Evolutionary conservation across 2,329 filamentous ascomycete species (phyloP).

Genomic region (Penicillium sp.): DNA sequence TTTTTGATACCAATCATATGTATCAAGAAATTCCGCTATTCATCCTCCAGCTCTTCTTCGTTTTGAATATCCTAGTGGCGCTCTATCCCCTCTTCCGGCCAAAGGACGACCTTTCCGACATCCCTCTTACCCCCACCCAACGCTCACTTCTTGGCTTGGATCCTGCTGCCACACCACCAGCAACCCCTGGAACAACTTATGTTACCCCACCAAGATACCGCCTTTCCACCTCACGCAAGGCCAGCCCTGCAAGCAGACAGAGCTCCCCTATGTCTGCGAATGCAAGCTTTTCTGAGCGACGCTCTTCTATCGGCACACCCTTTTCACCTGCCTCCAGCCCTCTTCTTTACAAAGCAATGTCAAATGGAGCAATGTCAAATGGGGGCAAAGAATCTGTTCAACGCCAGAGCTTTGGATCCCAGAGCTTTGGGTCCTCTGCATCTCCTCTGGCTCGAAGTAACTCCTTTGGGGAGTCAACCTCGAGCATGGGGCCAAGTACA

Average conservation of each 20-base stretch:
- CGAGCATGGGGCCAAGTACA: constrained; percentile 51
- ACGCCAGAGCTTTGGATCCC: constrained; percentile 51
- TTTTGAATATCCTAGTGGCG: constrained; percentile 69
- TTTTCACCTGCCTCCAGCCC: constrained; percentile 56
- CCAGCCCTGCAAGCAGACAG: constrained; percentile 38
- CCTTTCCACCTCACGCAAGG: constrained; percentile 60
- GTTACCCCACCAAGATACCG: constrained; percentile 85
- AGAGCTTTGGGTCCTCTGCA: constrained; percentile 32
- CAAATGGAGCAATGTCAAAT: constrained; percentile 29
- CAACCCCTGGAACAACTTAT: constrained; percentile 68
- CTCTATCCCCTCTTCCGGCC: constrained; percentile 69
- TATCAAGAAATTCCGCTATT: constrained; percentile 52
- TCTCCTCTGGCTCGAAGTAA: constrained; percentile 40
- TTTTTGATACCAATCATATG: constrained; percentile 35
- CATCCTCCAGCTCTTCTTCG: constrained; percentile 59
- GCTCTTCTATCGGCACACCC: constrained; percentile 46
- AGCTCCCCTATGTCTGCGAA: constrained; percentile 41
- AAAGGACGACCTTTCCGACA: constrained; percentile 78
- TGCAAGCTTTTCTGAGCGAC: constrained; percentile 35
- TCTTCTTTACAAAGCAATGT: constrained; percentile 67
- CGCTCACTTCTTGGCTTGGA: constrained; percentile 78
- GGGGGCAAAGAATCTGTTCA: constrained; percentile 40
- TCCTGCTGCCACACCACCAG: constrained; percentile 61
- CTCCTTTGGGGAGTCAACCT: constrained; percentile 43
- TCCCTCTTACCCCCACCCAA: constrained; percentile 86